phyloP scores from a whole-genome alignment of 352 stramenopile genomes.

The Pythium brachiatum region DNA sequence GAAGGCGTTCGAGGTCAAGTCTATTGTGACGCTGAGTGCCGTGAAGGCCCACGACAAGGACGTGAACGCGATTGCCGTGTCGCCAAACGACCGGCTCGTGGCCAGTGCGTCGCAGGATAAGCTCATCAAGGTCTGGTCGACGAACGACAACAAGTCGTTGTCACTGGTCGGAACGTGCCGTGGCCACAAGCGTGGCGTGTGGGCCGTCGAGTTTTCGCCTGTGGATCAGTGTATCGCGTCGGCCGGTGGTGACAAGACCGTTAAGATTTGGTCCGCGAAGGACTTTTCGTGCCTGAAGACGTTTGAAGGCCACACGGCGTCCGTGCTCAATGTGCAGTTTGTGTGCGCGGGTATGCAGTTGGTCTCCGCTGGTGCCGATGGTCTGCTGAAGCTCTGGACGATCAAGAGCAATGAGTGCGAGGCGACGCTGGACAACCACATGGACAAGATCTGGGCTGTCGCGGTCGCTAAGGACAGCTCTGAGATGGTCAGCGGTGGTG shows the following conservation, averaged over 20 bases:
- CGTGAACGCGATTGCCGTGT: conserved; percentile 94
- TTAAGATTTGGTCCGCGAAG: conserved; percentile 96
- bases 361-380: conserved; percentile 94
- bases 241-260: conserved; percentile 94
- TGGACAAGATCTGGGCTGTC: conserved; percentile 97
- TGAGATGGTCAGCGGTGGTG: conserved; percentile 92
- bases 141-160: conserved; percentile 67
- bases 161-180: conserved; percentile 89
- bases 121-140: conserved; percentile 95
- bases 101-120: conserved; percentile 98
- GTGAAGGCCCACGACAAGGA: conserved; percentile 95
- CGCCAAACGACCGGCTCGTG: conserved; percentile 96
- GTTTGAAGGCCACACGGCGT: conserved; percentile 93
- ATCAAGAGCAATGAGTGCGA: conserved; percentile 98
- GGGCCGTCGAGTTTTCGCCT: conserved; percentile 96
- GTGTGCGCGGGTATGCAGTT: conserved; percentile 92
- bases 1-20: conserved; percentile 43
- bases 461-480: conserved; percentile 86
- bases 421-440: conserved; percentile 95
- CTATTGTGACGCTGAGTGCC: conserved; percentile 53
- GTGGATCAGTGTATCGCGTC: conserved; percentile 95
- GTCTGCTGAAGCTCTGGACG: conserved; percentile 98
- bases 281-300: conserved; percentile 96
- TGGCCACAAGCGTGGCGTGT: conserved; percentile 97
- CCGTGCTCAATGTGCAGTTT: conserved; percentile 89